Base-by-base conservation (phyloP, 2,329 filamentous ascomycete species). In the Hypoxylon sp. region DNA sequence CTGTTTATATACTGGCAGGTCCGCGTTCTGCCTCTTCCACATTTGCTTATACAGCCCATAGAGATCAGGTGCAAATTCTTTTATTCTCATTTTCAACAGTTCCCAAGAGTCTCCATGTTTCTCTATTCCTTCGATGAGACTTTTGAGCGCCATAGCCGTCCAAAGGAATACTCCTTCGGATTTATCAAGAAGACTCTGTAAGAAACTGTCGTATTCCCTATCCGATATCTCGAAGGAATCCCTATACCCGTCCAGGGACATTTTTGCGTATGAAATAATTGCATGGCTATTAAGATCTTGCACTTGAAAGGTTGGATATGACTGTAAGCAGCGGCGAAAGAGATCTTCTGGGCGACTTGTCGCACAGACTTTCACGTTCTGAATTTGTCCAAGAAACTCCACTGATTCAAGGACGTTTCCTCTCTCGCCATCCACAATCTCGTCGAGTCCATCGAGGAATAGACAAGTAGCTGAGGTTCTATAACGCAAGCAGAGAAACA, bases 391-490 rank as follows among this genome's bases (percentile, higher is more conserved):
- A 10, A 72, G 44, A n/a, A 24, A 4, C 29, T 60, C 29, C 44
- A 71, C 37, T 6, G 66, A 39, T 14, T 58, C 17, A 26, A 65
- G 14, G 26, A 62, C 5, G 11, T 19, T 11, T 8, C 24, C 17
- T 52, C 58, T 37, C 29, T 66, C 57, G n/a, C 64, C 42, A 19
- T 39, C 39, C 17, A 56, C 39, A 42, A 64, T 39, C 48, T 73
- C 67, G 50, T 73, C 67, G 17, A 71, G 66, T 24, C 67, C 66
- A 14, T 73, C 61, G 9, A 68, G 53, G 39, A 70, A 62, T 29
- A 71, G 13, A 17, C 65, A 69, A 31, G 57, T 57, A 22, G 58
- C 54, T 13, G 46, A 37, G 9, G 14, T 17, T 17, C 22, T 51
- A 6, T 42, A 11, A 26, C 17, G 31, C 3, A 69, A 51, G 44